A percentile compares a stretch with the other conserved stretches of the same genome.
These are phyloP conservation scores for Talaromyces nanjingensis DNA, from an alignment of 495 filamentous ascomycete species.

Conservation along the genomic window DNA sequence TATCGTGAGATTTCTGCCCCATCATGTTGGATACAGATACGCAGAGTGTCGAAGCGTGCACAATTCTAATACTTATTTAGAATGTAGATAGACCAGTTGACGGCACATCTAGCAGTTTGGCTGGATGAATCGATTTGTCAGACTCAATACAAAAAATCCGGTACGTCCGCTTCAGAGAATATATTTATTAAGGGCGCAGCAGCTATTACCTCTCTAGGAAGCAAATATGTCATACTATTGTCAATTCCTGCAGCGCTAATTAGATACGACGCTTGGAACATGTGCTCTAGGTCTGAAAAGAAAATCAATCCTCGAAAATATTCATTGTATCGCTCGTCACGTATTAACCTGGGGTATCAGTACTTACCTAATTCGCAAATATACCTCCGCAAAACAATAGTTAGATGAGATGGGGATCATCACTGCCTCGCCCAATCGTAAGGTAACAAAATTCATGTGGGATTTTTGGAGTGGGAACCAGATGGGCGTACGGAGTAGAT, in stretches of 20 bases:
- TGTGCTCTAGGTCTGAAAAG: neutral
- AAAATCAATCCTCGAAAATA: neutral
- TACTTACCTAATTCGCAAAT: neutral
- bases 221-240: neutral
- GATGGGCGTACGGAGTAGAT: neutral
- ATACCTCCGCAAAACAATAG: neutral
- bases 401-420: neutral
- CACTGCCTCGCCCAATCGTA: neutral
- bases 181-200: neutral
- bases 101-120: neutral
- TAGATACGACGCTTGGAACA: neutral
- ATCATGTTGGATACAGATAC: neutral
- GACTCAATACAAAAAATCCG: neutral
- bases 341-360: neutral
- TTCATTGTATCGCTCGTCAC: neutral
- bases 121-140: neutral
- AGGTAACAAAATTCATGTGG: neutral
- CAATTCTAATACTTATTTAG: neutral
- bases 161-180: neutral
- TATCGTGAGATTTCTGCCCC: neutral
- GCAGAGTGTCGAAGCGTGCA: neutral
- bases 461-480: neutral
- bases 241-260: neutral
- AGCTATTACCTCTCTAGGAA: neutral
- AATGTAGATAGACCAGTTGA: neutral